Base-by-base conservation (phyloP, 2,329 filamentous ascomycete species). In the Fusarium coicis region DNA sequence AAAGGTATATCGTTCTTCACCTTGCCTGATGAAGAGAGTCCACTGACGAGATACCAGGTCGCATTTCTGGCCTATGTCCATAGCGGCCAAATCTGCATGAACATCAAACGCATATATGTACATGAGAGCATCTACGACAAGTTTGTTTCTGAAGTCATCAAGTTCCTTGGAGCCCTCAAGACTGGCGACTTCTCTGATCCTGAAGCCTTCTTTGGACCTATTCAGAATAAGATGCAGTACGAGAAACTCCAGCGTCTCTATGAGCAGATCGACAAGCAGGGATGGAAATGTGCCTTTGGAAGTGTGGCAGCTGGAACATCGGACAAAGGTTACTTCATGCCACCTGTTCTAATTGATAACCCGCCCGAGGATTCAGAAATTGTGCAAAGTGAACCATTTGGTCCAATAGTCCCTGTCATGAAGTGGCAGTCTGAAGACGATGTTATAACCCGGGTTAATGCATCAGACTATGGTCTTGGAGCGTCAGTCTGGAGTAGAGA, bases 401-500 rank as follows among this genome's bases (percentile, higher is more conserved):
- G 53, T 2, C 91, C 91, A 0, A 89, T 93, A 37, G 84, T 93
- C 3, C 91, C 91, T 0, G 81, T 92, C 12, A 76, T 92, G 62
- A 86, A 85, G 26, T 93, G 90, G 90, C 82, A 83, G 0, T 84
- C 87, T 34, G 90, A 93, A 68, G 86, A 86, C 10, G 89, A 92
- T 23, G 88, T 91, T 0, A 81, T 92, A 36, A 4, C 46, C 1
- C 77, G 88, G 8, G 89, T 87, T 3, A 91, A 91, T 67, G 81
- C 84, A 26, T 81, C 82, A 4, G 82, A 86, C 28, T 85, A 84
- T 36, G 89, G 88, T 1, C 84, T 91, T 1, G 88, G 88, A 1
- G 86, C 87, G 4, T 89, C 88, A 0, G 85, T 92, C 0, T 92
- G 89, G 83, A 87, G 84, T 21, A 84, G 82, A 21, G 88, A 92